Evolutionary conservation across 768 basidiomycete species (phyloP), one percentile per base, ranked within the genome.

Genomic region (Mycena galericulata): DNA sequence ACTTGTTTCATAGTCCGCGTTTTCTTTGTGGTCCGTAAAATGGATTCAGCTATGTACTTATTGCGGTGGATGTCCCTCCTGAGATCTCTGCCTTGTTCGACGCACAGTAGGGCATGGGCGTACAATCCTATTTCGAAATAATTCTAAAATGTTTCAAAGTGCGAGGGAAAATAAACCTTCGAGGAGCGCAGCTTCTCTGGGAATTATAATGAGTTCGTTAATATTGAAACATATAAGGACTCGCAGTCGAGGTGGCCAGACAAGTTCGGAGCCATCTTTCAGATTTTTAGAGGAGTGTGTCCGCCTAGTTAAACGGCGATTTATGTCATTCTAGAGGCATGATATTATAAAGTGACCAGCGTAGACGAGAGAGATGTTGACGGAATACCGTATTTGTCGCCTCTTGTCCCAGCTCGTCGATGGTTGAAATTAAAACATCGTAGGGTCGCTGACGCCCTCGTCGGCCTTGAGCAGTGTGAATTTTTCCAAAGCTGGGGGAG

Each of bases 171-270:
- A 1, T 24, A 27, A 0, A 62, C 61, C 67, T 45, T 58, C 15
- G 8, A 63, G 32, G 2, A 68, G 27, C 5, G 61, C 67, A 9
- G 24, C 27, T 34, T 68, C 67, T 12, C 67, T 68, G 41, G 8
- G 26, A 22, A 22, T 6, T 4, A 34, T 24, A 46, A 27, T 46
- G 18, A 34, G 36, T 18, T 29, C 12, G 45, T 17, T 27, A n/a
- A 15, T 5, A 4, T 38, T 4, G 29, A 20, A 27, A 27, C 1
- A 11, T 11, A 22, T 27, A 9, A 34, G 32, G 20, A 29, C 54
- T 3, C 38, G 63, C 67, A 63, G 10, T 1, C n/a, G 5, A 10
- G 15, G 40, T 0, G 67, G 26, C 67, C 67, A 68, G 6, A 68
- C 67, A 14, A 41, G 32, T 38, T 53, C 40, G n/a, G 30, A 29